These are phyloP conservation scores for Phytopythium boreale DNA, from an alignment of 352 stramenopile species.

Conservation along the genomic window DNA sequence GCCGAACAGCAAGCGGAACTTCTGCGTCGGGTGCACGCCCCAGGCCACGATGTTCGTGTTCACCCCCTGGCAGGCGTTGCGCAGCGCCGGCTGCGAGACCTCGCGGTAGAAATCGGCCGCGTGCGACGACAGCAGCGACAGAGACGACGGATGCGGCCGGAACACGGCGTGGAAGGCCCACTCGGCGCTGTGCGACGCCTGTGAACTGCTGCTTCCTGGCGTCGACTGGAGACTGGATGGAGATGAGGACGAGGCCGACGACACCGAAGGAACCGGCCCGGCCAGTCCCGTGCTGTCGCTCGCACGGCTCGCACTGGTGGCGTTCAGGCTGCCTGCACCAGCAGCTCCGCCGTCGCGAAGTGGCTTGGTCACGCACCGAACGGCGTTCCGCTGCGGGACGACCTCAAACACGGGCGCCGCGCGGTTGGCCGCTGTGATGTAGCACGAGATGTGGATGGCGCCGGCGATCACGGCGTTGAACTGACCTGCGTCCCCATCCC, in stretches of 20 bases:
- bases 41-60: constrained; percentile 66
- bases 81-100: constrained; percentile 46
- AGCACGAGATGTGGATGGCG: constrained; percentile 64
- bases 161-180: constrained; percentile 70
- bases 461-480: constrained; percentile 25
- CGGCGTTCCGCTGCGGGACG: constrained; percentile 32
- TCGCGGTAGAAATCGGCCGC: constrained; percentile 52
- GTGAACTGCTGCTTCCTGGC: not conserved
- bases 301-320: too few species aligned
- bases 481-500: too few species aligned
- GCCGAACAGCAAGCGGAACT: constrained; percentile 67
- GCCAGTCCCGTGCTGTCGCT: too few species aligned
- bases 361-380: constrained; percentile 41
- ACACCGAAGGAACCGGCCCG: too few species aligned
- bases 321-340: too few species aligned
- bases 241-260: not conserved
- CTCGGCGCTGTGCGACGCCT: constrained; percentile 18
- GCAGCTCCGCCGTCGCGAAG: too few species aligned
- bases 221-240: not conserved
- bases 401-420: constrained; percentile 62
- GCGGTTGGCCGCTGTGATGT: constrained; percentile 66
- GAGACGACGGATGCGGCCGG: constrained; percentile 15
- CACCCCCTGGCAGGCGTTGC: constrained; percentile 39
- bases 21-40: constrained; percentile 68
- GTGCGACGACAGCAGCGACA: too few species aligned